Conservation (phyloP, 345 rosid genomes). For the Eucalyptus globulus region DNA sequence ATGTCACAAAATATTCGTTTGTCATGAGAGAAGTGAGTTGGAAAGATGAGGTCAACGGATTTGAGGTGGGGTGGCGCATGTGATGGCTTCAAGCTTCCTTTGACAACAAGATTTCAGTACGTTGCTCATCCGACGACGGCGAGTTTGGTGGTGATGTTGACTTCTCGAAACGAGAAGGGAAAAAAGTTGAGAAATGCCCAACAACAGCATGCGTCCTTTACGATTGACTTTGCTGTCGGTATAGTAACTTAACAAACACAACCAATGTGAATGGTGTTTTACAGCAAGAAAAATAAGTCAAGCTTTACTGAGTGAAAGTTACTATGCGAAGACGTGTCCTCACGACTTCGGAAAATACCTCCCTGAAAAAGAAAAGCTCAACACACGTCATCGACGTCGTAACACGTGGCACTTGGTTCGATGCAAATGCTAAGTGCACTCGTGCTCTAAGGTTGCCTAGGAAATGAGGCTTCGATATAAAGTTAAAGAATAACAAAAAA, state of each 20-base stretch:
- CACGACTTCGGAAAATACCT: rapidly evolving
- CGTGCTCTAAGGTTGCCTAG: too few relatives aligned
- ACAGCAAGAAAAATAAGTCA: not conserved
- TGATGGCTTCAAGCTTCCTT: not conserved
- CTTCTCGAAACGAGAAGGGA: not conserved
- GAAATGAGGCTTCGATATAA: not conserved
- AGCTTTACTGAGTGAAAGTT: not conserved
- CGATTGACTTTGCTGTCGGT: not conserved
- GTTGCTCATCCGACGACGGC: not conserved
- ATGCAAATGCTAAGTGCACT: too few relatives aligned
- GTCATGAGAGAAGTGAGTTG: not conserved
- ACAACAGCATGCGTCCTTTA: not conserved
- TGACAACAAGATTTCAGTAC: not conserved
- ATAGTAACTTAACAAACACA: not conserved
- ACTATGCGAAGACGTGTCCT: rapidly evolving
- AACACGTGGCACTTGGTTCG: not conserved
- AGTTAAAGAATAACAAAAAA: too few relatives aligned
- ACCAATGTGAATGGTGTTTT: not conserved
- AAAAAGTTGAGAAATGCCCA: not conserved
- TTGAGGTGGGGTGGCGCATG: not conserved
- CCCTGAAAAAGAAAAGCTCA: not conserved
- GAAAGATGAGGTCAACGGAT: not conserved
- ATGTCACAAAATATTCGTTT: too few relatives aligned
- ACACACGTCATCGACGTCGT: rapidly evolving
- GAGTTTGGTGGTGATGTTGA: not conserved